A percentile compares a stretch with the other conserved stretches of the same genome.
These are phyloP conservation scores for Taiwanofungus camphoratus DNA, from an alignment of 1,284 basidiomycete genomes.

Conservation along the genomic window DNA sequence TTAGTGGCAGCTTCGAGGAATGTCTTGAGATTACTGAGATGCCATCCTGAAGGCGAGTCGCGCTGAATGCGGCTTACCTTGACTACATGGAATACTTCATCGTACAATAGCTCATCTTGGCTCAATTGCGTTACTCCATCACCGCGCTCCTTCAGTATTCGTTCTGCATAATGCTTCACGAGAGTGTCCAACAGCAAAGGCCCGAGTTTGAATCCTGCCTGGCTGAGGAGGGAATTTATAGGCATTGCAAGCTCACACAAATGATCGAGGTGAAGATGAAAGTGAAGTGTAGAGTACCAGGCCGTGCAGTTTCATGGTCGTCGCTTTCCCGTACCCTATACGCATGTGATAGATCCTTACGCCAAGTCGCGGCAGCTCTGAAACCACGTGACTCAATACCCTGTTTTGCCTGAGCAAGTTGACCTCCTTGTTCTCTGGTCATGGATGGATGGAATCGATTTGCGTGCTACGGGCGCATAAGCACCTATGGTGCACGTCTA, in stretches of 20 bases:
- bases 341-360: too few species aligned
- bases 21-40: constrained; percentile 25
- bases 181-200: constrained; percentile 76
- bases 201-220: constrained; percentile 60
- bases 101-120: constrained; percentile 77
- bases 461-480: too few species aligned
- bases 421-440: too few species aligned
- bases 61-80: constrained; percentile 44
- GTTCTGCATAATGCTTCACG: constrained; percentile 77
- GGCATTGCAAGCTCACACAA: constrained; percentile 3
- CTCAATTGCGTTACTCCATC: constrained; percentile 42
- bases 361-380: too few species aligned
- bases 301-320: too few species aligned
- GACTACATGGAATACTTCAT: constrained; percentile 74
- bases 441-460: too few species aligned
- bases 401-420: too few species aligned
- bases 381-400: too few species aligned
- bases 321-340: too few species aligned
- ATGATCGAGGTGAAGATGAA: background rate
- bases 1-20: constrained; percentile 45
- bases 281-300: too few species aligned
- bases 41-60: background rate
- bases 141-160: constrained; percentile 42
- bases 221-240: constrained; percentile 49
- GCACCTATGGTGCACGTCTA: too few species aligned